Base-by-base conservation (phyloP, 495 filamentous ascomycete species). In the Penicillium odoratum region DNA sequence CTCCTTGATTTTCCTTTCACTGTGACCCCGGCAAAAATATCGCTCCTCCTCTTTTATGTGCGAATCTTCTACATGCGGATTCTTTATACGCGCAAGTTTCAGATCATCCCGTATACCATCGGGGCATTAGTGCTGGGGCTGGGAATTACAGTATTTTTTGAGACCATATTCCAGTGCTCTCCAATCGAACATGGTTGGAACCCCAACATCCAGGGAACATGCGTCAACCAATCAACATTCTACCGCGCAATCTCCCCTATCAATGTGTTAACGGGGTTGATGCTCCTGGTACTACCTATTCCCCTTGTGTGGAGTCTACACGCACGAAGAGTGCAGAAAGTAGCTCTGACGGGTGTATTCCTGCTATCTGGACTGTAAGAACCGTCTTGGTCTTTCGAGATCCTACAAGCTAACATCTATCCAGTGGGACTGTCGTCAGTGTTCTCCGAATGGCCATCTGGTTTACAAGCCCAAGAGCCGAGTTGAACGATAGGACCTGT, bases 11-110 rank as follows among this genome's bases (percentile, higher is more conserved):
- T 63, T 28, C 60, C 60, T 13, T 42, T 63, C 40, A 59, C 52
- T 16, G 49, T 63, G 1, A 63, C 60, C 10, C 60, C 60, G 1
- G 60, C 60, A 30, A 63, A 63, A 42, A 48, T 63, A 48, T 56
- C 60, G 10, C 43, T 80, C n/a, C 63, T 80, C n/a, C 55, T 72
- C 44, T 73, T 80, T 45, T 80, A 78, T 49, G 53, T 70, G 1
- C 76, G 71, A 28, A 4, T 72, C 33, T 72, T 79, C 38, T 79
- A 79, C 49, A 51, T 70, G 1, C 76, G 71, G 25, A 75, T 78
- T 50, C 71, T 78, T 57, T 50, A 58, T 33, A 61, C 58, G 29
- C 61, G 57, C 36, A 59, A 51, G 26, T 71, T 67, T 48, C 54
- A 49, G 30, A 65, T 68, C 25, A 55, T 61, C 18, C 62, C 76